phyloP scores from a whole-genome alignment of 2,329 filamentous ascomycete species.

The Aspergillus brasiliensis region DNA sequence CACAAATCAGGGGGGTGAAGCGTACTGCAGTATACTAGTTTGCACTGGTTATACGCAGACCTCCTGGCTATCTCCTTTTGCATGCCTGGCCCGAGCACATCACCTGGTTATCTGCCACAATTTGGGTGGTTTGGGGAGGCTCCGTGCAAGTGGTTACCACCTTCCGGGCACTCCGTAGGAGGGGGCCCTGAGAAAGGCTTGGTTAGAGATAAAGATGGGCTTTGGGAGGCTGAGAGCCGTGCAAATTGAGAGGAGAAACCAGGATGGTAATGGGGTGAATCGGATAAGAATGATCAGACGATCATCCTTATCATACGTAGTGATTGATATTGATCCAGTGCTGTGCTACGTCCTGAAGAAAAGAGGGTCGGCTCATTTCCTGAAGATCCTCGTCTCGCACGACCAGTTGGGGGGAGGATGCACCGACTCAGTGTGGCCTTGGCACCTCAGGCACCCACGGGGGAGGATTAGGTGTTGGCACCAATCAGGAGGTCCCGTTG shows the following conservation, averaged over 20 bases:
- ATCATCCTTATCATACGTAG: neutral
- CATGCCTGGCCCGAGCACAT: neutral
- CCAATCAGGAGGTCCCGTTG: slow-evolving; percentile 1
- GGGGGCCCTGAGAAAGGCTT: neutral
- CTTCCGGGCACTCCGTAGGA: neutral
- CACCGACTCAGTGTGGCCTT: too few relatives aligned
- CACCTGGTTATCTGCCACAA: neutral
- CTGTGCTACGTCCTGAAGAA: neutral
- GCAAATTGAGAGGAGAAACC: neutral
- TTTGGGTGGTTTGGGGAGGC: neutral
- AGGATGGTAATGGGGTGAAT: neutral
- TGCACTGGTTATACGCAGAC: neutral
- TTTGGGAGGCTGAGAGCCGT: neutral
- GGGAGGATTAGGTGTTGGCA: neutral
- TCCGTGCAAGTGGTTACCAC: neutral
- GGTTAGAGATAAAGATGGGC: neutral
- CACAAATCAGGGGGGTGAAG: neutral
- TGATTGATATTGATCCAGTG: neutral
- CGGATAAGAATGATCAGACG: neutral
- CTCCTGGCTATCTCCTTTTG: neutral
- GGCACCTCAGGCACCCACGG: neutral
- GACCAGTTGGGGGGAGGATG: too few relatives aligned
- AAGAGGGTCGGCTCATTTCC: slow-evolving; percentile 2
- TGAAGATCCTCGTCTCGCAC: neutral
- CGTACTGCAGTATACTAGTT: neutral